A percentile compares a stretch with the other conserved stretches of the same genome.
Conservation (phyloP, 768 basidiomycete species). For the Termitomyces sp. region DNA sequence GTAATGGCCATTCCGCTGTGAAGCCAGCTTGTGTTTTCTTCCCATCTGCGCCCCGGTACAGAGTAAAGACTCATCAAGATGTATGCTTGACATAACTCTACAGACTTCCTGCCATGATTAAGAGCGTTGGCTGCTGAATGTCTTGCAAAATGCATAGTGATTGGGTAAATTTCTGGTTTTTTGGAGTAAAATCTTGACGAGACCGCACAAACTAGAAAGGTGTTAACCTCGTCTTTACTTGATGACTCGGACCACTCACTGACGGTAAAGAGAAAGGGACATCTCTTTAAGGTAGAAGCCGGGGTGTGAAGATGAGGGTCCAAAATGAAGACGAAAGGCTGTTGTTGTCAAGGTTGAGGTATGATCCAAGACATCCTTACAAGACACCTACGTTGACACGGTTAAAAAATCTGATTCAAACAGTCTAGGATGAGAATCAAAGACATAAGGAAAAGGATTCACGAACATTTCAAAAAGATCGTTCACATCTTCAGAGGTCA, state of each 20-base stretch:
- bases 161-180: not conserved
- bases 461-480: not conserved
- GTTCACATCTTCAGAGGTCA: not conserved
- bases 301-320: not conserved
- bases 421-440: not conserved
- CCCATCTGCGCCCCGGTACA: not conserved
- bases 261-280: not conserved
- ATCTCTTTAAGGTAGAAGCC: not conserved
- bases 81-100: not conserved
- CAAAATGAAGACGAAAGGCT: not conserved
- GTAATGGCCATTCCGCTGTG: not conserved
- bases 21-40: not conserved
- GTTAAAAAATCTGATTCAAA: not conserved
- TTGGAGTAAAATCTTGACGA: not conserved
- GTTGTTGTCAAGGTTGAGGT: not conserved
- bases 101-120: not conserved
- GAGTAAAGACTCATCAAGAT: not conserved
- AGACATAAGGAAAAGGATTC: not conserved
- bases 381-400: not conserved
- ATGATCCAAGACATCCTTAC: not conserved
- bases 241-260: not conserved
- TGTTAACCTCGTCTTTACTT: not conserved
- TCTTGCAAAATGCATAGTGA: not conserved
- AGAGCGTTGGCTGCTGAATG: not conserved
- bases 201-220: not conserved